These are phyloP conservation scores for Ustilago sp. DNA, from an alignment of 1,284 basidiomycete genomes.

Conservation along the genomic window DNA sequence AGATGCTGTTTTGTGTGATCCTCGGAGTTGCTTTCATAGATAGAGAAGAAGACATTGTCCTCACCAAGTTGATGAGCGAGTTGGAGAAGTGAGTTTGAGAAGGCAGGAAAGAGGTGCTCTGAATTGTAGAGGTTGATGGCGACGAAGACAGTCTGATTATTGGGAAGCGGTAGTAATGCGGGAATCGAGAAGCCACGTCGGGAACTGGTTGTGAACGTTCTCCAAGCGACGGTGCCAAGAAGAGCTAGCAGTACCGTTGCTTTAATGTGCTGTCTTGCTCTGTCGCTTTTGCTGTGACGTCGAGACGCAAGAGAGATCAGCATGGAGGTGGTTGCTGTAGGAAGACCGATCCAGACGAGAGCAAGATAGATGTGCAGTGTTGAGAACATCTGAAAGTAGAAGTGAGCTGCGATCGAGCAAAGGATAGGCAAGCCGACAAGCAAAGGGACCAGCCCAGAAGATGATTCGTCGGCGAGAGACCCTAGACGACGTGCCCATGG, in stretches of 20 bases:
- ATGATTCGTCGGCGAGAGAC: constrained; percentile 21
- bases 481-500: constrained; percentile 29
- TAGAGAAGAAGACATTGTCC: constrained; percentile 74
- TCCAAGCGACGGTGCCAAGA: constrained; percentile 25
- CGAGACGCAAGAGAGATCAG: constrained; percentile 9
- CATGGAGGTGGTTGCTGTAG: constrained; percentile 15
- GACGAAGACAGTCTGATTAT: constrained; percentile 47
- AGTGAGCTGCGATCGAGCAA: constrained; percentile 25
- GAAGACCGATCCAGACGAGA: constrained; percentile 33
- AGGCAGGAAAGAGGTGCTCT: constrained; percentile 55
- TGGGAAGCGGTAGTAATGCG: neutral
- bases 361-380: constrained; percentile 37
- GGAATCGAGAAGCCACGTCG: constrained; percentile 16
- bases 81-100: constrained; percentile 38
- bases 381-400: constrained; percentile 40
- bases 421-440: constrained; percentile 24
- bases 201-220: constrained; percentile 24
- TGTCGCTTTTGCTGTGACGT: neutral
- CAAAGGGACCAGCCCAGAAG: constrained; percentile 17
- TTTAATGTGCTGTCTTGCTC: constrained; percentile 17
- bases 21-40: constrained; percentile 74
- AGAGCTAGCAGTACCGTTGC: constrained; percentile 17
- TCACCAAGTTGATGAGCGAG: constrained; percentile 70
- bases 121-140: constrained; percentile 57
- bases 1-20: constrained; percentile 72